phyloP scores from a whole-genome alignment of 2,329 filamentous ascomycete genomes.

The Chaetomium strumarium region DNA sequence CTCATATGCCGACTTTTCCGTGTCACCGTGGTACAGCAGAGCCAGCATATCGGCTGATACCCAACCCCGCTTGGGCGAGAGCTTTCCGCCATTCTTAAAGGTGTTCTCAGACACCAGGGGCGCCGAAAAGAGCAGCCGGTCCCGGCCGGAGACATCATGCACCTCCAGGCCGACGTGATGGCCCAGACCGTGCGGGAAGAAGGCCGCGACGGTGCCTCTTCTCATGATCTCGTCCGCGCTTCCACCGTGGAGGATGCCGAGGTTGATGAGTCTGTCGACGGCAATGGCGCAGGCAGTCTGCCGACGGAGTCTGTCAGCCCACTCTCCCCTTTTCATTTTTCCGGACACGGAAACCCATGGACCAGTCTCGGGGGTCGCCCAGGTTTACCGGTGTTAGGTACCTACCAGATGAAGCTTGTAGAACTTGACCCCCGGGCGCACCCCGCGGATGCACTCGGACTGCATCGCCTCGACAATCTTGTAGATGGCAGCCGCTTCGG shows the following conservation, averaged over 20 bases:
- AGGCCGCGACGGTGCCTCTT: constrained; percentile 51
- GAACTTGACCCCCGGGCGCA: constrained; percentile 65
- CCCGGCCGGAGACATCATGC: constrained; percentile 50
- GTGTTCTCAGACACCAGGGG: background rate
- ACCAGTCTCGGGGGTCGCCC: too few species aligned
- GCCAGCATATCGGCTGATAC: constrained; percentile 34
- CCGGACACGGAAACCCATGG: too few species aligned
- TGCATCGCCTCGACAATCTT: constrained; percentile 78
- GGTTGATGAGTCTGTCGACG: constrained; percentile 59
- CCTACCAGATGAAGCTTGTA: constrained; percentile 58
- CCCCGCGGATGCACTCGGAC: constrained; percentile 59
- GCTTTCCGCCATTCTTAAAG: background rate
- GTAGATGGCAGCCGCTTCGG: constrained; percentile 68
- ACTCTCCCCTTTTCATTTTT: too few species aligned
- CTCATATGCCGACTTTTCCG: background rate
- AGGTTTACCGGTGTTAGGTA: too few species aligned
- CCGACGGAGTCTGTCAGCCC: too few species aligned
- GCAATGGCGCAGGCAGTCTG: constrained; percentile 63
- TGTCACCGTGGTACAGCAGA: constrained; percentile 25
- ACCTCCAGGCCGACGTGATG: constrained; percentile 62
- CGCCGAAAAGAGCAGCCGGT: constrained; percentile 31
- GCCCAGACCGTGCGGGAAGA: constrained; percentile 61
- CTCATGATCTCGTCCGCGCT: constrained; percentile 47
- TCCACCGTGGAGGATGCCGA: constrained; percentile 67
- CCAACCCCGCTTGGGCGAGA: constrained; percentile 35